Evolutionary conservation across 1,284 basidiomycete genomes (phyloP).

Genomic region (Mycena sp.): DNA sequence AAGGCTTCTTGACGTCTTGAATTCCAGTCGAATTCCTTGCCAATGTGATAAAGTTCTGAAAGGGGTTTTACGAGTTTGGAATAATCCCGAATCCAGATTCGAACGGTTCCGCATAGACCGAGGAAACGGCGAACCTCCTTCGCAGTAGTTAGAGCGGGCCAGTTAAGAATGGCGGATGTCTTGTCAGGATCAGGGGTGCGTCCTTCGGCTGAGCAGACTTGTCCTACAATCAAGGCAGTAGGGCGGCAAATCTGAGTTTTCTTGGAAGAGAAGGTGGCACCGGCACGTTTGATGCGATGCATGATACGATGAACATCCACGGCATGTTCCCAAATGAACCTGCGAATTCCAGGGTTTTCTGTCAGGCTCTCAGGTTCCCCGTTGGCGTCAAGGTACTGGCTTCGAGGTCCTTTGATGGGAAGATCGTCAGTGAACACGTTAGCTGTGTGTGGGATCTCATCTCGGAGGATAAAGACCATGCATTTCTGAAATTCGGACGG

Average conservation of each 20-base stretch:
- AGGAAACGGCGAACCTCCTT: background rate
- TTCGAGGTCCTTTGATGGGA: constrained; percentile 41
- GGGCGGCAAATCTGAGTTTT: constrained; percentile 32
- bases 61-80: background rate
- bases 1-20: constrained; percentile 34
- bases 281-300: constrained; percentile 36
- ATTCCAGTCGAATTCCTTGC: constrained; percentile 31
- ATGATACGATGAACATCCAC: constrained; percentile 39
- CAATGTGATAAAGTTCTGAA: background rate
- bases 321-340: constrained; percentile 49
- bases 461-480: constrained; percentile 44
- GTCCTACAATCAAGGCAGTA: constrained; percentile 1
- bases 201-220: background rate
- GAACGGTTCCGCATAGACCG: constrained; percentile 7
- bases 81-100: constrained; percentile 1
- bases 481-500: constrained; percentile 47
- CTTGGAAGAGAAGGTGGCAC: constrained; percentile 33
- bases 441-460: constrained; percentile 42
- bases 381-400: constrained; percentile 35
- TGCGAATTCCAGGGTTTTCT: background rate
- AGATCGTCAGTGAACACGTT: constrained; percentile 46
- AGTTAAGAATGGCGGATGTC: background rate
- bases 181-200: background rate
- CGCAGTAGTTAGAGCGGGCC: background rate
- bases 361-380: constrained; percentile 36